phyloP scores from a whole-genome alignment of 257 asterid genomes.

The Solanum lycopersicoides region DNA sequence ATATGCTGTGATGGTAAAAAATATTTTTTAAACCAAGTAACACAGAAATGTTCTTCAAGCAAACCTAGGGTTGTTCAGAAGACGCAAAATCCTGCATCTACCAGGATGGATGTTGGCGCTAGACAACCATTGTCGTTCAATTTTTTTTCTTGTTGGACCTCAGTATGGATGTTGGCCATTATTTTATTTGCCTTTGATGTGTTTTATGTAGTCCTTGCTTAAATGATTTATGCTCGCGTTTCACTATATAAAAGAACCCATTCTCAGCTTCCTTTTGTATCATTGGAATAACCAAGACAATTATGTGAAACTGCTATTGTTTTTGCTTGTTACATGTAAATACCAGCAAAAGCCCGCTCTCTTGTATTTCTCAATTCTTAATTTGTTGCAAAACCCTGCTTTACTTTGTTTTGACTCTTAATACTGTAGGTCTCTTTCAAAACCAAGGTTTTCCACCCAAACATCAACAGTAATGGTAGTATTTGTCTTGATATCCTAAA shows the following conservation, averaged over 20 bases:
- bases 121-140: background rate
- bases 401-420: background rate
- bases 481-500: constrained; percentile 42
- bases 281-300: background rate
- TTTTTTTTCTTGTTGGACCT: background rate
- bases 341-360: background rate
- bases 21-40: background rate
- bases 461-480: constrained; percentile 39
- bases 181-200: background rate
- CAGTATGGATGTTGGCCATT: background rate
- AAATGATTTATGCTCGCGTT: background rate
- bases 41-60: background rate
- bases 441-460: constrained; percentile 39
- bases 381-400: background rate
- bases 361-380: background rate
- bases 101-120: background rate
- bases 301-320: background rate
- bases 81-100: background rate
- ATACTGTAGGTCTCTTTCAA: constrained; percentile 29
- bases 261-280: background rate
- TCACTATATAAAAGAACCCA: background rate
- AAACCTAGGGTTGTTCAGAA: background rate
- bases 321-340: background rate
- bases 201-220: background rate
- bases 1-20: background rate